Base-by-base conservation (phyloP, 1,284 basidiomycete genomes). In the Ustilago trichophora region DNA sequence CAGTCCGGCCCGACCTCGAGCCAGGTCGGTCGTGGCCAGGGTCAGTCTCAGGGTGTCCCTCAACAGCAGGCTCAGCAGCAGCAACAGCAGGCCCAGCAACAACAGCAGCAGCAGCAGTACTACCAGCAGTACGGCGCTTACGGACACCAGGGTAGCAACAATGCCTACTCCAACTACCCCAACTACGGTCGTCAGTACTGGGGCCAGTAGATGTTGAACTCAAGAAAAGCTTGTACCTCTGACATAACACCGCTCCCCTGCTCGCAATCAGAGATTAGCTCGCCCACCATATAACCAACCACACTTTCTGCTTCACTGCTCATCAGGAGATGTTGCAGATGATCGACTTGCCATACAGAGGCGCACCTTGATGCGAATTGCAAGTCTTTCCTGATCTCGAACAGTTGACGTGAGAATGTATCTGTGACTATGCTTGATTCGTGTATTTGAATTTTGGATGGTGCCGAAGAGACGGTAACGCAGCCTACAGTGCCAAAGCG, bases 71-170 rank as follows among this genome's bases (percentile, higher is more conserved):
- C 33, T 18, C 56, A 56, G 32, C 69, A 72, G 48, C 70, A 69
- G 49, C 60, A 69, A 38, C 72, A 72, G 46, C 63, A 62, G 51
- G 42, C 35, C 16, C 66, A 70, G 37, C 60, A 58, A 16, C 67
- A 66, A 37, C 27, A 29, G 27, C 27, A 29, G 27, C 27, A 75
- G 34, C 67, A 76, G 50, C 75, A 79, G 60, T 75, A 78, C 59
- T 74, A 75, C 51, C 74, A 79, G 58, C 75, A 78, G 64, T 75
- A 76, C 62, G 62, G 60, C 29, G 72, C 68, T 35, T 78, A 78
- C 55, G 72, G 64, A 25, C 75, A 76, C 57, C 75, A 76, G 59
- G 72, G 65, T 42, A 73, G 46, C 48, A 63, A 34, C 62, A 71
- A 69, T 40, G 65, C 72, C 34, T 78, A 78, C 62, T 71, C 60